phyloP scores from a whole-genome alignment of 352 stramenopile species.

The Aphanomyces euteiches region DNA sequence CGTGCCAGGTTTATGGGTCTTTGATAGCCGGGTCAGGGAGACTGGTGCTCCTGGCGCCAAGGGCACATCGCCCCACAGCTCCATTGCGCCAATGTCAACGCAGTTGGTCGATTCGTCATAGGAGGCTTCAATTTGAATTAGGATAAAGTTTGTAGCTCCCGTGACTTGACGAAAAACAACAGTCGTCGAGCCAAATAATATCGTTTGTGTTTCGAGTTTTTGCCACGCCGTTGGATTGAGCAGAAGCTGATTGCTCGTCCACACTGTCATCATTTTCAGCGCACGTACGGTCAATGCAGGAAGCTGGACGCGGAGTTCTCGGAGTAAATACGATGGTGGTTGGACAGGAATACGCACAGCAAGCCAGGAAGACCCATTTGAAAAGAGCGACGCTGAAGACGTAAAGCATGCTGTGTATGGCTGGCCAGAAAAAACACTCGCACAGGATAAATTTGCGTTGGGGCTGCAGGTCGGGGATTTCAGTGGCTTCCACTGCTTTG shows the following conservation, averaged over 20 bases:
- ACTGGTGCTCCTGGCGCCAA: neutral
- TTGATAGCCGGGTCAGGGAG: constrained; percentile 41
- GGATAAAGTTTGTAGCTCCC: neutral
- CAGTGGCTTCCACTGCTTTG: constrained; percentile 2
- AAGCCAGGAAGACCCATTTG: constrained; percentile 6
- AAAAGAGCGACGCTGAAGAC: neutral
- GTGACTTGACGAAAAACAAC: neutral
- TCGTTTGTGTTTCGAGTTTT: neutral
- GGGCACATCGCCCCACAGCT: neutral
- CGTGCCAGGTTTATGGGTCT: constrained; percentile 52
- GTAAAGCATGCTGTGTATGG: neutral
- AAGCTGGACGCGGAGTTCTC: neutral
- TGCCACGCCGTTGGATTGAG: constrained; percentile 4
- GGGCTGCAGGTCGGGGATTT: neutral
- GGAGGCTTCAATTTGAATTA: constrained; percentile 43
- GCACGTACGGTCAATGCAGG: neutral
- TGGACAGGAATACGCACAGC: neutral
- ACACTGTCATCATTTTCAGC: constrained; percentile 1
- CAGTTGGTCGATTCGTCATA: constrained; percentile 51
- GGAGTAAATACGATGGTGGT: neutral
- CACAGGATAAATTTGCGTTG: constrained; percentile 12
- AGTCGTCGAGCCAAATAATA: neutral
- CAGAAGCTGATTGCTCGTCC: constrained; percentile 8
- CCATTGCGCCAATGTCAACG: constrained; percentile 27
- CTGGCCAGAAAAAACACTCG: neutral